A percentile compares a stretch with the other conserved stretches of the same genome.
Conservation (phyloP, 176 grass and related monocot species). For the Raddia guianensis region DNA sequence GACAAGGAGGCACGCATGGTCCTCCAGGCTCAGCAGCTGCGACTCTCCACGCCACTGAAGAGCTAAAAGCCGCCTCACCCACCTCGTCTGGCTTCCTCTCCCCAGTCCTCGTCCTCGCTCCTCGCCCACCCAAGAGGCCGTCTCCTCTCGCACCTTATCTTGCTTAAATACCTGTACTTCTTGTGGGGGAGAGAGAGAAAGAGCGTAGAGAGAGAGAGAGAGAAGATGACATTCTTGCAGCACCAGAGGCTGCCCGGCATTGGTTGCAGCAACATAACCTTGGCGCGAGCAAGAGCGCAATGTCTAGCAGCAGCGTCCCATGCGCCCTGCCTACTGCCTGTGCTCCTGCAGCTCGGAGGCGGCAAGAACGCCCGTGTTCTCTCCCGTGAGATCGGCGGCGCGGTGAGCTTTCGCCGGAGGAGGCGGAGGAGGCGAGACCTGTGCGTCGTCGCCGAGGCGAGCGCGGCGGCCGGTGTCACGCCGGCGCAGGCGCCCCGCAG, state of each 20-base stretch:
- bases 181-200: slow-evolving; percentile 5
- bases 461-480: slow-evolving; percentile 1
- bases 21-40: background rate
- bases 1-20: slow-evolving; percentile 30
- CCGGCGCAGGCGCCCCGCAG: slow-evolving; percentile 21
- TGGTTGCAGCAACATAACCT: slow-evolving; percentile 40
- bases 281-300: slow-evolving; percentile 24
- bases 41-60: slow-evolving; percentile 48
- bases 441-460: slow-evolving; percentile 20
- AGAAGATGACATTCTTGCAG: slow-evolving; percentile 50
- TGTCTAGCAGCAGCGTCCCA: slow-evolving; percentile 46
- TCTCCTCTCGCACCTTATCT: slow-evolving; percentile 48
- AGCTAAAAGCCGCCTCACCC: slow-evolving; percentile 17
- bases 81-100: background rate
- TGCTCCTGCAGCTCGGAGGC: slow-evolving; percentile 39
- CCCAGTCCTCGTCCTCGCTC: background rate
- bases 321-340: background rate
- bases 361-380: background rate
- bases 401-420: slow-evolving; percentile 14
- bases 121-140: slow-evolving; percentile 36
- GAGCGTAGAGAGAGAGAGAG: background rate
- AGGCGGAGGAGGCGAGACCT: background rate
- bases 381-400: background rate
- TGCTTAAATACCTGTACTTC: slow-evolving; percentile 50
- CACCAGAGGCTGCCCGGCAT: slow-evolving; percentile 50